Evolutionary conservation across 1,284 basidiomycete genomes (phyloP), one percentile per base, ranked within the genome.

Genomic region (Hymenochaete sp.): DNA sequence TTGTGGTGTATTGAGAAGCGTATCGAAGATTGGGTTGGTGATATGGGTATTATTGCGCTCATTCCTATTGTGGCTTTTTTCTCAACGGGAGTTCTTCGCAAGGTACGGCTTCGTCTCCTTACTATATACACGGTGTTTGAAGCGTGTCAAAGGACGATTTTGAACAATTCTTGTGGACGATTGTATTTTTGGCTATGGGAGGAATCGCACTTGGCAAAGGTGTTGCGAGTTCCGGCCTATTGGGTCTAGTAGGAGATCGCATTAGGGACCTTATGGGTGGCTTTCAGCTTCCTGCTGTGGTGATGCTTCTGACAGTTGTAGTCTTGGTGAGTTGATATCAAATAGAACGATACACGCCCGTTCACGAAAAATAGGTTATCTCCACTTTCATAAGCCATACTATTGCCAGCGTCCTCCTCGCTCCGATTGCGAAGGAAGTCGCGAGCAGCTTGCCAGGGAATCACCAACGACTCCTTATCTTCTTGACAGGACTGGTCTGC

Each of bases 1-100:
- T 65, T 98, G 40, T 98, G 95, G 93, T 96, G 92, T 60, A 62
- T 92, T 26, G 93, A 89, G 57, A 86, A 90, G 59, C 69, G 72
- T 56, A 77, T 98, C 49, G 81, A 96, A 60, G 64, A 69, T 16
- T 68, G 71, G 36, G 71, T 98, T 1, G 96, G 96, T 9, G 93
- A 98, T 62, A 98, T 98, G 93, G 93, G 95, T 19, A 75, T 98
- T 56, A 93, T 98, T 55, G 95, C 95, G 0, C 83, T 98, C 54
- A 73, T 98, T 28, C 96, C 95, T 0, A 76, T 98, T 49, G 73
- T 98, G 3, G 82, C 89, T 6, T 98, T 98, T 70, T 99, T 98
- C 63, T 88, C 89, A 2, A 91, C 93, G 0, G 91, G 92, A 2
- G 82, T 98, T 9, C 67, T 98, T 45, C 91, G 92, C 57, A 98